Evolutionary conservation across 148 eudicot genomes (phyloP).

Genomic region (Fagopyrum tataricum): DNA sequence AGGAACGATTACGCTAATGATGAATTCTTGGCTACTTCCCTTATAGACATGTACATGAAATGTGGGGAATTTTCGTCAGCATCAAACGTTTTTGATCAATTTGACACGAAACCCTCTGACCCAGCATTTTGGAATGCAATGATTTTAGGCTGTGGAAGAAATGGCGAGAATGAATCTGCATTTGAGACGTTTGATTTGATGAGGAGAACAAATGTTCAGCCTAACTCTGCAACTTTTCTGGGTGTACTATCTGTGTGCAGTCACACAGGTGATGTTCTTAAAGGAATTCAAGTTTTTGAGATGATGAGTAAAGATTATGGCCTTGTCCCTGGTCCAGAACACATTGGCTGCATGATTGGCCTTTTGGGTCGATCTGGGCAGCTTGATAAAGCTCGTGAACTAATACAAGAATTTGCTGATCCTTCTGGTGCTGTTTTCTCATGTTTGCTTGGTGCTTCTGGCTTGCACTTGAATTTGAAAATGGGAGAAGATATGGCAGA

Average conservation of each 20-base stretch:
- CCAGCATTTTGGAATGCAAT: slow-evolving; percentile 79
- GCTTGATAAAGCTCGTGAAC: slow-evolving; percentile 53
- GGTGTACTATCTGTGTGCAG: slow-evolving; percentile 58
- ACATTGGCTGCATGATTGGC: slow-evolving; percentile 53
- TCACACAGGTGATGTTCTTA: slow-evolving; percentile 51
- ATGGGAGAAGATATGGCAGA: slow-evolving; percentile 56
- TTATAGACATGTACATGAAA: slow-evolving; percentile 82
- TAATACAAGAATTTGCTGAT: slow-evolving; percentile 31
- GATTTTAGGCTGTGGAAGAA: slow-evolving; percentile 81
- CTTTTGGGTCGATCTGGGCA: slow-evolving; percentile 63
- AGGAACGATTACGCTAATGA: slow-evolving; percentile 35
- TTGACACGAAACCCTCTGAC: slow-evolving; percentile 34
- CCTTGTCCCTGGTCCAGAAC: slow-evolving; percentile 45
- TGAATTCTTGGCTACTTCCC: slow-evolving; percentile 52
- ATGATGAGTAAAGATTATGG: slow-evolving; percentile 45
- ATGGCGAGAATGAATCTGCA: slow-evolving; percentile 51
- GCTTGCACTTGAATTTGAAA: slow-evolving; percentile 36
- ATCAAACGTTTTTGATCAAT: slow-evolving; percentile 40
- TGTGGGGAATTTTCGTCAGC: slow-evolving; percentile 53
- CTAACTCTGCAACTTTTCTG: slow-evolving; percentile 53
- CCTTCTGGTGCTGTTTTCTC: slow-evolving; percentile 42
- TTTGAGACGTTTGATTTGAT: slow-evolving; percentile 52
- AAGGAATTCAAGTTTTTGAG: slow-evolving; percentile 44
- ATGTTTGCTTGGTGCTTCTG: slow-evolving; percentile 65
- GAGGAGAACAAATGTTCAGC: slow-evolving; percentile 41